phyloP scores from a whole-genome alignment of 805 yeast genomes.

The Torulaspora gathmanii region DNA sequence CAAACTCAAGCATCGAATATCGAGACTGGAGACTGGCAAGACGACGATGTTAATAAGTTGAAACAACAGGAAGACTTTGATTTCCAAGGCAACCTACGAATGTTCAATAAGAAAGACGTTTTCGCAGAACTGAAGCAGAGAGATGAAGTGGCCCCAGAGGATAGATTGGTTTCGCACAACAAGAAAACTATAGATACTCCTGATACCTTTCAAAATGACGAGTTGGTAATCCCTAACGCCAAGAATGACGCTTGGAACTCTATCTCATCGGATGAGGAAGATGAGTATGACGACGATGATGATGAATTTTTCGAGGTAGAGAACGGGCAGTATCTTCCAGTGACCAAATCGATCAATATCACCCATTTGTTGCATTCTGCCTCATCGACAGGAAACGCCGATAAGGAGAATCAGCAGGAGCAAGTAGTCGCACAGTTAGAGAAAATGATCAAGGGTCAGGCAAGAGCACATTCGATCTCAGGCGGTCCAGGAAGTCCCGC shows the following conservation, averaged over 20 bases:
- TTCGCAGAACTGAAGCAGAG: conserved; percentile 67
- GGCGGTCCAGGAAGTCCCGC: conserved; percentile 7
- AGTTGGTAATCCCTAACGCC: conserved; percentile 59
- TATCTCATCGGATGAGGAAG: conserved; percentile 18
- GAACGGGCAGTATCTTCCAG: conserved; percentile 27
- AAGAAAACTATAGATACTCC: conserved; percentile 39
- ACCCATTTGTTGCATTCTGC: conserved; percentile 35
- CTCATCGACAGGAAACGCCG: conserved; percentile 11
- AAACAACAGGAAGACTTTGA: conserved; percentile 66
- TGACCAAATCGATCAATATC: conserved; percentile 36
- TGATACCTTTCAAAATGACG: conserved; percentile 58
- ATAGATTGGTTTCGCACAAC: conserved; percentile 73
- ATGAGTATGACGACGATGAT: conserved; percentile 13
- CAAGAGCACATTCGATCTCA: conserved; percentile 18
- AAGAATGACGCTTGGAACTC: conserved; percentile 53
- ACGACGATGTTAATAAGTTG: conserved; percentile 46
- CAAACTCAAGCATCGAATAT: conserved; percentile 8
- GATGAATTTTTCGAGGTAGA: conserved; percentile 22
- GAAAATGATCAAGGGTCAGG: conserved; percentile 23
- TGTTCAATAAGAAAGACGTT: conserved; percentile 75
- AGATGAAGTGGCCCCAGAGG: conserved; percentile 56
- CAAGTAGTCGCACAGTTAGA: conserved; percentile 20
- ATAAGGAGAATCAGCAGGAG: conserved; percentile 10
- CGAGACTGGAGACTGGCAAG: conserved; percentile 44
- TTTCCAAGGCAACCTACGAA: conserved; percentile 72